Percentiles rank a stretch among this genome's conserved stretches.
Conservation (phyloP, 106 monocot genomes). For the Alisma plantagoaquatica region DNA sequence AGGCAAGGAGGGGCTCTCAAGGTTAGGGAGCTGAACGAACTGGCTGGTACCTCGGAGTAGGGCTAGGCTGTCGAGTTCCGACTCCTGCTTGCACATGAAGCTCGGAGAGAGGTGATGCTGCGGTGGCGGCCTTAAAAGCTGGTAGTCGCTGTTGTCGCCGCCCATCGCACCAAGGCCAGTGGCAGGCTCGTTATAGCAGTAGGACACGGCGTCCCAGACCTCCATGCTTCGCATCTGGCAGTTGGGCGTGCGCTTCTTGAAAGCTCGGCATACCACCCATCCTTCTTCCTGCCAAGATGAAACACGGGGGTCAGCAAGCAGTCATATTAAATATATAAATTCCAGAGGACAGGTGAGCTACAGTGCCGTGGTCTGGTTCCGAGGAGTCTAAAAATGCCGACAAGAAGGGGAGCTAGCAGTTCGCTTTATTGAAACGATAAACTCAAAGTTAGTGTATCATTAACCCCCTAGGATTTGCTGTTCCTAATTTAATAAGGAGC, state of each 20-base stretch:
- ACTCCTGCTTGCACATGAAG: constrained; percentile 49
- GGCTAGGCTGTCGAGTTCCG: constrained; percentile 17
- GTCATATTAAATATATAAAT: too few relatives aligned
- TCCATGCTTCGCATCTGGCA: constrained; percentile 20
- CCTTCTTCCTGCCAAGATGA: constrained; percentile 99
- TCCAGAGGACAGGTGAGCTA: too few relatives aligned
- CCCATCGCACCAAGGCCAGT: constrained; percentile 6
- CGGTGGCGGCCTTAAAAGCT: constrained; percentile 9
- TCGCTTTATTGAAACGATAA: too few relatives aligned
- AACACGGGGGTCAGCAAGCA: too few relatives aligned
- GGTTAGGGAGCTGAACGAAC: constrained; percentile 60
- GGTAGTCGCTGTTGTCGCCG: constrained; percentile 20
- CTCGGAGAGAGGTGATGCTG: background rate
- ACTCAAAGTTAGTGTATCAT: too few relatives aligned
- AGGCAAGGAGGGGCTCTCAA: constrained; percentile 52
- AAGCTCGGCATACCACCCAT: constrained; percentile 91
- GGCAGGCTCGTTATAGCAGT: constrained; percentile 12
- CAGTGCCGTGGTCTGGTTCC: too few relatives aligned
- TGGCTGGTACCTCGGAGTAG: constrained; percentile 22
- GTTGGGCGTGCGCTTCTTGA: constrained; percentile 54
- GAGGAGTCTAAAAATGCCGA: too few relatives aligned
- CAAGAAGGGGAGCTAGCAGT: too few relatives aligned
- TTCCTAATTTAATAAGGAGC: too few relatives aligned
- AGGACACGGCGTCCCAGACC: constrained; percentile 35
- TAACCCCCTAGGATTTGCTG: too few relatives aligned